A percentile compares a stretch with the other conserved stretches of the same genome.
These are phyloP conservation scores for Schwanniomyces polymorphus DNA, from an alignment of 805 yeast genomes.

Conservation along the genomic window DNA sequence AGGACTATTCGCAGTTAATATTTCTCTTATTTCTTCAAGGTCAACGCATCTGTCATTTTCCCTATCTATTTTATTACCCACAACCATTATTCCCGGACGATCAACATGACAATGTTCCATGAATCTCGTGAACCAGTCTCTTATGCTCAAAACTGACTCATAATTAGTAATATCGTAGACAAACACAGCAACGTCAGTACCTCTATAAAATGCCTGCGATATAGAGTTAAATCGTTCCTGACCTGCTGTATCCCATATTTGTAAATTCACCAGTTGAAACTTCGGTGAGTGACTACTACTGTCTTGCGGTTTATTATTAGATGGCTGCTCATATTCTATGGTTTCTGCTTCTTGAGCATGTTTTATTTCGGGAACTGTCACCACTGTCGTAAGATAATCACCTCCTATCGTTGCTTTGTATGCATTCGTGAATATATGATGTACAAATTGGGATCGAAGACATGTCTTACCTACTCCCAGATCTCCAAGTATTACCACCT, in stretches of 20 bases:
- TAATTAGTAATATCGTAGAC: conserved; percentile 56
- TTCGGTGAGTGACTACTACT: neutral
- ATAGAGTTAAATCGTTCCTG: conserved; percentile 50
- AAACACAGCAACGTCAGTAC: conserved; percentile 55
- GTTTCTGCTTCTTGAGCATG: neutral
- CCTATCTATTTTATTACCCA: conserved; percentile 53
- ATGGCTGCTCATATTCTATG: neutral
- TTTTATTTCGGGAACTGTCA: conserved; percentile 10
- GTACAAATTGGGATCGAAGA: conserved; percentile 53
- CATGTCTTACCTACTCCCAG: conserved; percentile 64
- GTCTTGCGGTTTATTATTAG: neutral
- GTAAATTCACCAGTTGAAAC: conserved; percentile 39
- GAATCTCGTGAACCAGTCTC: conserved; percentile 50
- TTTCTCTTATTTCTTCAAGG: conserved; percentile 32
- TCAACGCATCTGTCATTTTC: conserved; percentile 33
- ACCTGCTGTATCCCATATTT: conserved; percentile 56
- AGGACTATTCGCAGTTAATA: conserved; percentile 20
- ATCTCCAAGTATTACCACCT: conserved; percentile 58
- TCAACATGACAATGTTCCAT: conserved; percentile 48
- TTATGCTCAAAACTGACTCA: conserved; percentile 47
- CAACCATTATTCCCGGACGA: conserved; percentile 48
- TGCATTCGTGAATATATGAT: conserved; percentile 54
- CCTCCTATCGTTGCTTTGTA: conserved; percentile 63
- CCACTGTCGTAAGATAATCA: conserved; percentile 50
- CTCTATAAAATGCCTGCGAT: conserved; percentile 56